phyloP scores from a whole-genome alignment of 805 yeast genomes.

The Candida hungchunana region DNA sequence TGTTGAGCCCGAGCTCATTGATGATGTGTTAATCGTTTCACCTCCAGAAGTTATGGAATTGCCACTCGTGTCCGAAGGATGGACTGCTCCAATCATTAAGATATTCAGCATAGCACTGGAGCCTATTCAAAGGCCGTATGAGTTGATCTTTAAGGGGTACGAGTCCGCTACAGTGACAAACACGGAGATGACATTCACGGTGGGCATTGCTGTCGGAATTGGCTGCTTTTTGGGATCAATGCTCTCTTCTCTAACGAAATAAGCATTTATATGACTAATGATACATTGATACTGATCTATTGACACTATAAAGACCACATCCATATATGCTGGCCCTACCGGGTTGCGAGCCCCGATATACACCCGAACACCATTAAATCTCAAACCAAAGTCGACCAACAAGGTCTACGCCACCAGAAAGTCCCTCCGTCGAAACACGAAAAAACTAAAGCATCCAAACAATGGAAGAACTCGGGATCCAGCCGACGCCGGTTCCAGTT shows the following conservation, averaged over 20 bases:
- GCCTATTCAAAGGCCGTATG: slow-evolving; percentile 14
- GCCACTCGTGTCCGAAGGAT: slow-evolving; percentile 13
- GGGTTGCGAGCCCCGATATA: neutral
- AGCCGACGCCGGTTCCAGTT: slow-evolving; percentile 29
- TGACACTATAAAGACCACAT: too few species aligned
- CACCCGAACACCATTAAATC: too few species aligned
- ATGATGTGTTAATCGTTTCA: slow-evolving; percentile 12
- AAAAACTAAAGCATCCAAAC: neutral
- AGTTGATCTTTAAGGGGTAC: slow-evolving; percentile 11
- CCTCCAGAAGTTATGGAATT: slow-evolving; percentile 17
- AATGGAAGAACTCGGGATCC: slow-evolving; percentile 65
- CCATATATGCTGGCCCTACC: neutral
- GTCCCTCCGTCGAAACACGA: neutral
- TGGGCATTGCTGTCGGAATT: slow-evolving; percentile 6
- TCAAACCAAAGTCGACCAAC: neutral
- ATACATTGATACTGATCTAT: too few species aligned
- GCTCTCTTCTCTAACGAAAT: neutral
- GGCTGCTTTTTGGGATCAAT: slow-evolving; percentile 14
- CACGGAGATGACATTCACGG: slow-evolving; percentile 8
- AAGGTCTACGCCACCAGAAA: neutral
- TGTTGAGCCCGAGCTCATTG: slow-evolving; percentile 19
- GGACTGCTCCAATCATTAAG: neutral
- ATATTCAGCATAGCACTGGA: neutral
- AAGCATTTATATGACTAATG: neutral
- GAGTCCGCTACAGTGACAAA: slow-evolving; percentile 5